Conservation (phyloP, 257 asterid species). For the Solanum piurae region DNA sequence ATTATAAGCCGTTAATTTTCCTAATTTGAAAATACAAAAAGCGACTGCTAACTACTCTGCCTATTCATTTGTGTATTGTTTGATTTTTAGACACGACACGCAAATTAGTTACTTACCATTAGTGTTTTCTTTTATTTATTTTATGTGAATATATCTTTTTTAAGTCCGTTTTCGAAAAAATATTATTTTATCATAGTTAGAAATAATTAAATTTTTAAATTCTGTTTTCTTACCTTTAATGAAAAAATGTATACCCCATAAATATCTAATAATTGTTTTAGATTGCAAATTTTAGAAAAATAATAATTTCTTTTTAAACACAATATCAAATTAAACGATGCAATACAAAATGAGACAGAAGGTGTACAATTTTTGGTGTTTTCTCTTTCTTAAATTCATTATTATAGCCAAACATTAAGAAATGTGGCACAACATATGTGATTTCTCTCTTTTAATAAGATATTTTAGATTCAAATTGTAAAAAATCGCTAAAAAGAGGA, state of each 20-base stretch:
- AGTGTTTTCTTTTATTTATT: too few species aligned
- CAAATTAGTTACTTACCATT: neutral
- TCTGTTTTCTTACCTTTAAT: neutral
- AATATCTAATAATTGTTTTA: too few species aligned
- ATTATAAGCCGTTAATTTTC: neutral
- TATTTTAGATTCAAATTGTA: fast-evolving
- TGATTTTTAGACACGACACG: neutral
- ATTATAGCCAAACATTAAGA: neutral
- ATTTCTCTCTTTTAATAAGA: neutral
- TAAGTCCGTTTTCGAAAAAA: fast-evolving
- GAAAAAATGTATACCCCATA: fast-evolving
- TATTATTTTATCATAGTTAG: too few species aligned
- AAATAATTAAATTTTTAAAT: too few species aligned
- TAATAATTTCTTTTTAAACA: too few species aligned
- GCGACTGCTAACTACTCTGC: neutral
- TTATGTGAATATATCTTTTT: too few species aligned
- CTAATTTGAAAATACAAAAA: neutral
- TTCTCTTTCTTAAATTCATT: neutral
- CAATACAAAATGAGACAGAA: neutral
- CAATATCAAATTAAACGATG: too few species aligned
- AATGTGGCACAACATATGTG: neutral
- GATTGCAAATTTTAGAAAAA: too few species aligned
- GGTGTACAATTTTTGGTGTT: neutral
- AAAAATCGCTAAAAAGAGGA: neutral
- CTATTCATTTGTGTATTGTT: neutral